These are phyloP conservation scores for Linnemannia exigua DNA, from an alignment of 192 early-diverging fungal species.

Conservation along the genomic window DNA sequence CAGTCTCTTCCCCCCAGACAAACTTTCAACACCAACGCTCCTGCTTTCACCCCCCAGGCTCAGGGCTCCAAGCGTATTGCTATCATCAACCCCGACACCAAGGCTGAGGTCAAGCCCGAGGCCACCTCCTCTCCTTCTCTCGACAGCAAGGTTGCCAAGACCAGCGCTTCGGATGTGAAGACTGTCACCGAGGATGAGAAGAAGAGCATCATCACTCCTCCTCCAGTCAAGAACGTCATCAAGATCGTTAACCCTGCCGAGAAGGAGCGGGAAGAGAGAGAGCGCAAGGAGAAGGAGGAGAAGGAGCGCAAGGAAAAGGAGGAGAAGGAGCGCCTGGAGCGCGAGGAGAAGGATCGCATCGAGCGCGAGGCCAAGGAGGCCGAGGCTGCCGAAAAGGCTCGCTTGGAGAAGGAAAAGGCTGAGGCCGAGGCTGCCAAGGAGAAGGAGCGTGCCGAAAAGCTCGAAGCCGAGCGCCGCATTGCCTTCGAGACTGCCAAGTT, in stretches of 20 bases:
- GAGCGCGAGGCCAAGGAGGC: slow-evolving; percentile 51
- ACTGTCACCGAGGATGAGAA: slow-evolving; percentile 54
- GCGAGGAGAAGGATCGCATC: slow-evolving; percentile 45
- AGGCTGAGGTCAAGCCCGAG: slow-evolving; percentile 74
- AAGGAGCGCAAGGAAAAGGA: slow-evolving; percentile 50
- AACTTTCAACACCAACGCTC: slow-evolving; percentile 21
- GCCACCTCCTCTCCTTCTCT: slow-evolving; percentile 41
- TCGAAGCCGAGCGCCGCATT: slow-evolving; percentile 40
- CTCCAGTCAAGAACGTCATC: slow-evolving; percentile 55
- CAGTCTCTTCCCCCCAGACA: slow-evolving; percentile 42
- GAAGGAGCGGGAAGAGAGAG: slow-evolving; percentile 59
- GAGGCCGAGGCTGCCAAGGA: slow-evolving; percentile 46
- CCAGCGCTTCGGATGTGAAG: slow-evolving; percentile 33
- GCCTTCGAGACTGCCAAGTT: slow-evolving; percentile 45
- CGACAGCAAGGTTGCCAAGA: slow-evolving; percentile 41
- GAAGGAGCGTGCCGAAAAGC: slow-evolving; percentile 27
- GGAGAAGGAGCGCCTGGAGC: slow-evolving; percentile 53
- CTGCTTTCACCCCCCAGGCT: slow-evolving; percentile 47
- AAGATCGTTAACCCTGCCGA: slow-evolving; percentile 67
- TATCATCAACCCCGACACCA: slow-evolving; percentile 83
- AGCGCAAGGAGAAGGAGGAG: slow-evolving; percentile 62
- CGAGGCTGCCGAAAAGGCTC: slow-evolving; percentile 45
- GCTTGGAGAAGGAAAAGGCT: slow-evolving; percentile 29
- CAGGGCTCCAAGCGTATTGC: slow-evolving; percentile 71
- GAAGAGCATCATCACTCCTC: slow-evolving; percentile 38